A percentile compares a stretch with the other conserved stretches of the same genome.
Evolutionary conservation across 192 early-diverging fungal genomes (phyloP).

Genomic region (Jimgerdemannia lactiflua): DNA sequence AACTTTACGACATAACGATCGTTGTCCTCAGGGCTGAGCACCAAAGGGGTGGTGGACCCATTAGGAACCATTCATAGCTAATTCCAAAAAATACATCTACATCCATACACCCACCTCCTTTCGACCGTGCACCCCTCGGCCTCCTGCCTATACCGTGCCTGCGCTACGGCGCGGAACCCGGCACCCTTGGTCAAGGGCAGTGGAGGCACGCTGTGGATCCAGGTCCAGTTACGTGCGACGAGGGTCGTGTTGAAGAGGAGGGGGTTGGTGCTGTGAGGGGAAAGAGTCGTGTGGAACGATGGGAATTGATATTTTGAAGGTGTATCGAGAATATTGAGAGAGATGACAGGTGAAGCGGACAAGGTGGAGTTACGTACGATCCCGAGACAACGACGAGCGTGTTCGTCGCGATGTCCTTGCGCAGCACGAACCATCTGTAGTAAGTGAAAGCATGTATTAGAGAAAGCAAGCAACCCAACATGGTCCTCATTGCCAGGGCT

Average conservation of each 20-base stretch:
- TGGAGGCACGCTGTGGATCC: conserved; percentile 40
- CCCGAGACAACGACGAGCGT: conserved; percentile 67
- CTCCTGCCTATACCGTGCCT: conserved; percentile 59
- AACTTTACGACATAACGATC: conserved; percentile 23
- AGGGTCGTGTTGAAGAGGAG: conserved; percentile 19
- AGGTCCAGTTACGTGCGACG: conserved; percentile 34
- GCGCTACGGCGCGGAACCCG: conserved; percentile 32
- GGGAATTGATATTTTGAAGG: conserved; percentile 1
- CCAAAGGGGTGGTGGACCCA: no score
- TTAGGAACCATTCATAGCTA: no score
- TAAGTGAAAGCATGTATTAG: neutral
- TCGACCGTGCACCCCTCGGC: conserved; percentile 41
- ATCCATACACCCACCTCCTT: neutral
- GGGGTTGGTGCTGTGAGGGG: conserved; percentile 20
- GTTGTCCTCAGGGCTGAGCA: neutral
- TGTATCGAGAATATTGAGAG: neutral
- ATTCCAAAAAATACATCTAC: neutral
- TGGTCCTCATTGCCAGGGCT: no score
- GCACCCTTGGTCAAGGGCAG: conserved; percentile 4
- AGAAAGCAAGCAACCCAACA: neutral
- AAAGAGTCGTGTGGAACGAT: conserved; percentile 2
- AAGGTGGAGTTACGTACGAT: conserved; percentile 45
- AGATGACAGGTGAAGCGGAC: conserved; percentile 7
- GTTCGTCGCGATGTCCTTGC: conserved; percentile 60
- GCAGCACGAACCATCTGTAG: conserved; percentile 70